Evolutionary conservation across 2,329 filamentous ascomycete genomes (phyloP).

Genomic region (Chaetomium globosum): DNA sequence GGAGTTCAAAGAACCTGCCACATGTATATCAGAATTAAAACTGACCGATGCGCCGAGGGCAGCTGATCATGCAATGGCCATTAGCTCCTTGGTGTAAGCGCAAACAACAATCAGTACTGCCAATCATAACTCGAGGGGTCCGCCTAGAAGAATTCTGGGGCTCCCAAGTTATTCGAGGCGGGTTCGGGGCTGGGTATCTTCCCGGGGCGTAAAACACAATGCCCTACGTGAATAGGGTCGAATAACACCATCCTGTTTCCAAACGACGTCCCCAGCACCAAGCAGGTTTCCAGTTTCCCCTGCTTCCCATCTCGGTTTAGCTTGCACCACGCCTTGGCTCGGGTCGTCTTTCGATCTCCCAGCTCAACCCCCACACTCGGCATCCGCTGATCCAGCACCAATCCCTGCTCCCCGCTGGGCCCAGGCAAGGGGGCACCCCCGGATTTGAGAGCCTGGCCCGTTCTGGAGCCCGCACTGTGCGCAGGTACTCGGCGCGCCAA

Average conservation of each 20-base stretch:
- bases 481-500: conserved; percentile 33
- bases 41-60: conserved; percentile 22
- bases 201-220: neutral
- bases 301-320: conserved; percentile 30
- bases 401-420: conserved; percentile 25
- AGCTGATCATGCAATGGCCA: conserved; percentile 29
- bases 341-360: conserved; percentile 11
- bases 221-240: conserved; percentile 4
- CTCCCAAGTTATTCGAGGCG: neutral
- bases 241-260: neutral
- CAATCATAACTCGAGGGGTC: conserved; percentile 9
- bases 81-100: conserved; percentile 18
- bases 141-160: neutral
- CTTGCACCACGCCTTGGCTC: conserved; percentile 14
- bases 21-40: conserved; percentile 23
- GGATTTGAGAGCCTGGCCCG: conserved; percentile 27
- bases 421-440: conserved; percentile 29
- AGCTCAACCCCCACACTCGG: conserved; percentile 37
- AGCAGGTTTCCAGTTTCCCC: conserved; percentile 26
- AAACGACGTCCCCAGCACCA: neutral
- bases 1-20: conserved; percentile 28
- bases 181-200: neutral
- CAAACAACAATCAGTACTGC: conserved; percentile 8
- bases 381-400: conserved; percentile 32
- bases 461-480: conserved; percentile 35